These are phyloP conservation scores for Thelonectria olida DNA, from an alignment of 2,329 filamentous ascomycete species.

Conservation along the genomic window DNA sequence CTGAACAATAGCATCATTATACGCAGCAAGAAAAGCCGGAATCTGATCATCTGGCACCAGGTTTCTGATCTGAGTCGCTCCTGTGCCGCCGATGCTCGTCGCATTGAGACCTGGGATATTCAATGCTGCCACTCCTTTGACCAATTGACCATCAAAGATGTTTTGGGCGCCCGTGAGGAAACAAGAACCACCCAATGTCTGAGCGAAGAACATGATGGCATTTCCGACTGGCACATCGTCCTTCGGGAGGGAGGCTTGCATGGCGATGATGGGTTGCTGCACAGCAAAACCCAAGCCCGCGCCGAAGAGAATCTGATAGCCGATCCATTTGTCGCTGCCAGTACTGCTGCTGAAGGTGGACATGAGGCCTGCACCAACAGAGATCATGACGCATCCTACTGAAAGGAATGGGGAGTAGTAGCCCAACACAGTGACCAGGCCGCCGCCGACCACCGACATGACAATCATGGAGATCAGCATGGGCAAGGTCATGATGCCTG, in stretches of 20 bases:
- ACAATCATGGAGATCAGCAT: conserved; percentile 4
- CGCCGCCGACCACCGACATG: not conserved
- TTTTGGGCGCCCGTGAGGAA: no score
- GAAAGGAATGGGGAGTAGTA: not conserved
- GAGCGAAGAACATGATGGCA: not conserved
- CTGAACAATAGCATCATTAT: no score
- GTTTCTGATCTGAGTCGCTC: no score
- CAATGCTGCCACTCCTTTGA: no score
- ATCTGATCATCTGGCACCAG: no score
- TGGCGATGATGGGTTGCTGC: not conserved
- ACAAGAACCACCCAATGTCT: no score
- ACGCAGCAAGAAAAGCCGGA: no score
- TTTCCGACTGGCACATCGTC: not conserved
- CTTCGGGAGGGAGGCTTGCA: not conserved
- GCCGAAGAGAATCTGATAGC: not conserved
- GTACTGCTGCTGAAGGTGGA: not conserved
- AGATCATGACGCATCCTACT: not conserved
- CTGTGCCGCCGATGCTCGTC: no score
- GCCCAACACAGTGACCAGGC: not conserved
- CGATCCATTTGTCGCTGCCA: not conserved
- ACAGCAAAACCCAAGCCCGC: not conserved
- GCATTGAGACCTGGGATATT: no score
- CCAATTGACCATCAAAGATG: no score
- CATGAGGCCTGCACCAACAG: not conserved
- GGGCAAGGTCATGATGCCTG: not conserved